phyloP scores from a whole-genome alignment of 768 basidiomycete genomes.

The Goffeauzyma gilvescens region DNA sequence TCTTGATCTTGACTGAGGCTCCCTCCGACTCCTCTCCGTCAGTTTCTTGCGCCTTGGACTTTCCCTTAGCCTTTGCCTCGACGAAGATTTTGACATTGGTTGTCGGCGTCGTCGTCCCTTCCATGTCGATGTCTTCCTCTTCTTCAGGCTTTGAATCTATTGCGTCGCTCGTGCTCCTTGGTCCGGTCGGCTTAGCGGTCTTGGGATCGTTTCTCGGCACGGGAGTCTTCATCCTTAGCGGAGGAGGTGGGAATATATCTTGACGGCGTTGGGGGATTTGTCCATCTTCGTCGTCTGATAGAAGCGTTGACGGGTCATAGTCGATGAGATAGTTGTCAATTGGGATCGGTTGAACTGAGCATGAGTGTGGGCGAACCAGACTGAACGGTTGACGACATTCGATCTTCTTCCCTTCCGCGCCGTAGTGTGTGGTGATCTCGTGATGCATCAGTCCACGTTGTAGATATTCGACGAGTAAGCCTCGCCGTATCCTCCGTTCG shows the following conservation, averaged over 20 bases:
- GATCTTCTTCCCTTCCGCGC: background rate
- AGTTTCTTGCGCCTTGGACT: background rate
- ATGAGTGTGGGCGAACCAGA: no score
- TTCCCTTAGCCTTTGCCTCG: background rate
- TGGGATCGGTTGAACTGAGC: no score
- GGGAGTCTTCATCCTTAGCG: conserved; percentile 10
- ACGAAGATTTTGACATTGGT: no score
- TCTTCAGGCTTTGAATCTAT: conserved; percentile 1
- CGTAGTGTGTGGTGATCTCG: background rate
- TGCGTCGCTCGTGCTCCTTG: background rate
- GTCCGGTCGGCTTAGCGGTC: background rate
- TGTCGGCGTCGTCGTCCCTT: conserved; percentile 5
- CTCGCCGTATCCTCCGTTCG: background rate
- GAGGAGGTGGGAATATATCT: no score
- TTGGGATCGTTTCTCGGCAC: background rate
- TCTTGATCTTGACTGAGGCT: background rate
- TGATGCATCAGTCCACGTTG: background rate
- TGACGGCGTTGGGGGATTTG: no score
- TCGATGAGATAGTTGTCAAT: no score
- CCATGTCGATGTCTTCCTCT: conserved; percentile 2
- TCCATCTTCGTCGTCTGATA: no score
- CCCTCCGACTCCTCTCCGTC: background rate
- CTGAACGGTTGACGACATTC: no score
- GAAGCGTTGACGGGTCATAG: no score
- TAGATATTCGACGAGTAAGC: background rate